Evolutionary conservation across 345 rosid genomes (phyloP).

Genomic region (Carallia brachiata): DNA sequence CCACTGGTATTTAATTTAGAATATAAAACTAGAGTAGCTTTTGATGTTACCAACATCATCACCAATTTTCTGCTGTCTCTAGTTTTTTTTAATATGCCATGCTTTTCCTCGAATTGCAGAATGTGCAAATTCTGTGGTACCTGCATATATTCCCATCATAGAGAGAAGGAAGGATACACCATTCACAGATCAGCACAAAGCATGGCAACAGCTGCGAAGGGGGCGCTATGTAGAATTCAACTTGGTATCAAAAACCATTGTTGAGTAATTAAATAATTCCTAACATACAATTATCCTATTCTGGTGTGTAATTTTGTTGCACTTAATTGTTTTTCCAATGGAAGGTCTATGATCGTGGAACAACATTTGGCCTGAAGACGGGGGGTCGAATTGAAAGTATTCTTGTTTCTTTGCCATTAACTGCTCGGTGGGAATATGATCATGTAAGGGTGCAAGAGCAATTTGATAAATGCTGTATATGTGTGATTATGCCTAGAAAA

Average conservation of each 20-base stretch:
- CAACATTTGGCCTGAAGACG: constrained; percentile 95
- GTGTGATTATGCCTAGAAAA: constrained; percentile 3
- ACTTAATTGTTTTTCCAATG: constrained; percentile 2
- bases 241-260: constrained; percentile 49
- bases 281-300: not conserved
- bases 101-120: constrained; percentile 43
- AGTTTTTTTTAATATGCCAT: not conserved
- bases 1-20: constrained; percentile 61
- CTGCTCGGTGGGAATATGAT: constrained; percentile 97
- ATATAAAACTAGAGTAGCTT: not conserved
- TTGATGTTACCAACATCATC: not conserved
- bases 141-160: constrained; percentile 87
- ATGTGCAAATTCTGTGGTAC: constrained; percentile 87
- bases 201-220: constrained; percentile 95
- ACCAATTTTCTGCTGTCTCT: not conserved
- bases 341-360: constrained; percentile 95
- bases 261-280: not conserved
- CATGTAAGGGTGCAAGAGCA: constrained; percentile 52
- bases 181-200: constrained; percentile 77
- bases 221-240: constrained; percentile 98
- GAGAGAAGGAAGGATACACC: constrained; percentile 77
- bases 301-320: not conserved
- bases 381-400: constrained; percentile 98
- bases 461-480: not conserved
- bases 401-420: constrained; percentile 88